Evolutionary conservation across 208 protist genomes (phyloP).

Genomic region (Trypanosoma boissoni): DNA sequence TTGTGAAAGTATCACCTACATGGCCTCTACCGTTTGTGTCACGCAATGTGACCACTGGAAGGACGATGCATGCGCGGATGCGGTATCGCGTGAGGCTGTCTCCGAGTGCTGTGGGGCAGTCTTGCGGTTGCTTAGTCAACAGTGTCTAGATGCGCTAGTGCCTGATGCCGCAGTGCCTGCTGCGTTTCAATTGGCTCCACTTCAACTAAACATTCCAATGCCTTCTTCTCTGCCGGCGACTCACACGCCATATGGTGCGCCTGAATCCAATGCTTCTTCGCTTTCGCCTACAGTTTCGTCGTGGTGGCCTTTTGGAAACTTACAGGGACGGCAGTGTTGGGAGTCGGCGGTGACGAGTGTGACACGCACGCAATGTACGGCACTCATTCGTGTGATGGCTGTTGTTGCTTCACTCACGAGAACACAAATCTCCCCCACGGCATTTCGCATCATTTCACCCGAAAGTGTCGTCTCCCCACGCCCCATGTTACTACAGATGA

Average conservation of each 20-base stretch:
- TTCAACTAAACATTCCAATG: no score
- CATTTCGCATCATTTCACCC: no score
- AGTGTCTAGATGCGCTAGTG: not conserved
- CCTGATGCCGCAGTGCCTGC: not conserved
- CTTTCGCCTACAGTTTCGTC: not conserved
- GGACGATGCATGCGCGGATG: not conserved
- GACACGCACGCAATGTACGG: not conserved
- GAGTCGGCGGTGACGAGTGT: not conserved
- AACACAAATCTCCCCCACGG: not conserved
- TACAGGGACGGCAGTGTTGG: no score
- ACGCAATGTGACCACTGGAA: not conserved
- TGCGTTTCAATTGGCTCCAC: not conserved
- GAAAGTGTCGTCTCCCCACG: no score
- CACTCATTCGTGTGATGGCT: constrained; percentile 14
- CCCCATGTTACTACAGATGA: not conserved
- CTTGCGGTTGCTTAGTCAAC: not conserved
- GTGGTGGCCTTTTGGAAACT: not conserved
- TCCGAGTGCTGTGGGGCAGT: not conserved
- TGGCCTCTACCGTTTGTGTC: not conserved
- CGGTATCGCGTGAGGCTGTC: not conserved
- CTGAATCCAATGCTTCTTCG: not conserved
- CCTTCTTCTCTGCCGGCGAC: no score
- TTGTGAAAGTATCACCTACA: constrained; percentile 3
- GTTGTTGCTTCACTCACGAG: constrained; percentile 10
- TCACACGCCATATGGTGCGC: not conserved